Base-by-base conservation (phyloP, 106 monocot species). In the Acanthochlamys bracteata region DNA sequence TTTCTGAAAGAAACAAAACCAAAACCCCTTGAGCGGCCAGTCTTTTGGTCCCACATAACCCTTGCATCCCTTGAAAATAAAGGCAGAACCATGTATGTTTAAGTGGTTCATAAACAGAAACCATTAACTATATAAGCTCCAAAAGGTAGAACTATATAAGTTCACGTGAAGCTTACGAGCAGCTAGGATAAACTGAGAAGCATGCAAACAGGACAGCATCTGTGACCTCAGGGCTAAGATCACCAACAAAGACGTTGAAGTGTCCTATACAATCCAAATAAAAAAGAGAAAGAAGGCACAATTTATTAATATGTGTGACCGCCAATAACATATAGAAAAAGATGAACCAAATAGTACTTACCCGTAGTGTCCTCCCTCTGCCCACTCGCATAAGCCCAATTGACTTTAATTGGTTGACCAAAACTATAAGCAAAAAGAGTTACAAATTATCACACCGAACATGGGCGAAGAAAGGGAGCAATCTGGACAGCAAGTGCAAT, bases 31-130 rank as follows among this genome's bases (percentile, higher is more conserved):
- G 90, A 90, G 17, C 90, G 79, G 15, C 85, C 85, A 67, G 90
- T 90, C 59, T 90, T 90, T 59, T 90, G 85, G 69, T 90, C 90
- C 90, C 90, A 90, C 90, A 90, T 86, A 53, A 90, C 90, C 65
- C 79, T 77, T 47, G 90, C 85, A 80, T 90, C 90, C 26, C 90
- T 90, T 40, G 64, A 16, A 59, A 10, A 64, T 55, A 10, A 33
- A 33, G 33, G 33, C 33, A 33, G 33, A 33, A 1, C 1, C 33
- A 33, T 33, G 33, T 33, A 33, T 33, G 33, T 33, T 2, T 15
- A 51, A 19, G n/a, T 19, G n/a, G 4, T 51, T 51, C n/a, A 8
- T 51, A 9, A 51, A 46, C 14, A 46, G 8, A 57, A 25, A n/a
- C 41, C 41, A 69, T 49, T 53, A 22, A 15, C 7, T 14, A 43